Conservation (phyloP, 306 rosid species). For the Vigna mungo region DNA sequence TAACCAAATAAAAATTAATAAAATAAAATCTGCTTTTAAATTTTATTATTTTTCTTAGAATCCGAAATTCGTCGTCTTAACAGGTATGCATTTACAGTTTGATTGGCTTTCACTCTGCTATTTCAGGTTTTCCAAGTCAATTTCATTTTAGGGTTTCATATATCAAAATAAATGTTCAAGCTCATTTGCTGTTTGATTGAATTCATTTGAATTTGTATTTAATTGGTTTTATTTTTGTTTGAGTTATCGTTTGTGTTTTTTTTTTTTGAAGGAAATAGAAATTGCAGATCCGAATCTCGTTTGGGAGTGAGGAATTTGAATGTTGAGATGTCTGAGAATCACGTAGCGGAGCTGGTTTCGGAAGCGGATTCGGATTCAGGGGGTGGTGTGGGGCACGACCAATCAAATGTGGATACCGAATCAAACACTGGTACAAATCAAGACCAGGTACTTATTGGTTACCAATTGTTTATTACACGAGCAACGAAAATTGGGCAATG, state of each 20-base stretch:
- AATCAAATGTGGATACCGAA: slow-evolving; percentile 45
- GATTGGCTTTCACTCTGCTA: slow-evolving; percentile 41
- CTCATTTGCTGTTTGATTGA: slow-evolving; percentile 20
- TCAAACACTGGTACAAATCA: slow-evolving; percentile 27
- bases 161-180: neutral
- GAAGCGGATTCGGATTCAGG: slow-evolving; percentile 44
- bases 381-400: slow-evolving; percentile 39
- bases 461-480: neutral
- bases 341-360: slow-evolving; percentile 36
- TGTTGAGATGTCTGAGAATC: slow-evolving; percentile 70
- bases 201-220: slow-evolving; percentile 16
- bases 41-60: slow-evolving; percentile 8
- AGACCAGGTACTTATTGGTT: slow-evolving; percentile 49
- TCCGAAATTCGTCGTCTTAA: slow-evolving; percentile 34
- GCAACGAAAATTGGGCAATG: slow-evolving; percentile 25
- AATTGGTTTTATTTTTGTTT: slow-evolving; percentile 20
- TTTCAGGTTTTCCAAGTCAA: slow-evolving; percentile 31
- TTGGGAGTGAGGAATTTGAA: slow-evolving; percentile 44
- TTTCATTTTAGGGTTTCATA: slow-evolving; percentile 45
- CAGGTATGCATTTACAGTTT: slow-evolving; percentile 37
- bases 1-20: slow-evolving; percentile 2
- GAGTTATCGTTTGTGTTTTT: neutral
- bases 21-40: neutral
- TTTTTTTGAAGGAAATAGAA: neutral
- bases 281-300: slow-evolving; percentile 52